These are phyloP conservation scores for Coemansia sp. DNA, from an alignment of 192 early-diverging fungal species.

Conservation along the genomic window DNA sequence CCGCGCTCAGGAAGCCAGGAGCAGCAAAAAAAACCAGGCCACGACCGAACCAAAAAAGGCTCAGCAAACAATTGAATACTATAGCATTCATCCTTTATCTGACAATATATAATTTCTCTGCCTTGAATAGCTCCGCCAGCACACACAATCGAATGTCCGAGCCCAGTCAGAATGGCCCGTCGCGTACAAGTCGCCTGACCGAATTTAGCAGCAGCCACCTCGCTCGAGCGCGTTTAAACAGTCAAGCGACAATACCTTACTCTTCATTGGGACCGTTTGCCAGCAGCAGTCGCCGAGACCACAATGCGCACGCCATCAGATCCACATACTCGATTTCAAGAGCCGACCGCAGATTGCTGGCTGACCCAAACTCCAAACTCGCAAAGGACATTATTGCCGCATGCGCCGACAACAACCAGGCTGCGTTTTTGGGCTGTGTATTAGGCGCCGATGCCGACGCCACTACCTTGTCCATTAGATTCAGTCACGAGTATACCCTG, in stretches of 20 bases:
- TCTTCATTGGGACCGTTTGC: neutral
- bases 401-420: constrained; percentile 18
- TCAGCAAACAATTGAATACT: neutral
- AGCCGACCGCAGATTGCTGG: constrained; percentile 7
- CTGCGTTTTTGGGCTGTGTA: constrained; percentile 8
- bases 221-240: neutral
- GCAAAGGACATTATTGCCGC: constrained; percentile 12
- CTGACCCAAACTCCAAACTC: constrained; percentile 1
- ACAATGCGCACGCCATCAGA: constrained; percentile 11
- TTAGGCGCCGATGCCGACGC: neutral
- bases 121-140: neutral
- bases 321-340: constrained; percentile 12
- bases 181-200: constrained; percentile 6
- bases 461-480: constrained; percentile 9
- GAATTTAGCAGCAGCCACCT: neutral
- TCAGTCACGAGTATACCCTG: constrained; percentile 19
- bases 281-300: neutral
- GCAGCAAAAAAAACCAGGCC: neutral
- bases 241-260: neutral
- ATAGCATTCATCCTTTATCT: neutral
- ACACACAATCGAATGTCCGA: constrained; percentile 15
- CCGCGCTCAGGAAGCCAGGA: neutral
- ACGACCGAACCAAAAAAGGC: neutral
- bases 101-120: neutral
- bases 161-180: neutral